Evolutionary conservation across 768 basidiomycete species (phyloP), one percentile per base, ranked within the genome.

Genomic region (Suillus cothurnatus): DNA sequence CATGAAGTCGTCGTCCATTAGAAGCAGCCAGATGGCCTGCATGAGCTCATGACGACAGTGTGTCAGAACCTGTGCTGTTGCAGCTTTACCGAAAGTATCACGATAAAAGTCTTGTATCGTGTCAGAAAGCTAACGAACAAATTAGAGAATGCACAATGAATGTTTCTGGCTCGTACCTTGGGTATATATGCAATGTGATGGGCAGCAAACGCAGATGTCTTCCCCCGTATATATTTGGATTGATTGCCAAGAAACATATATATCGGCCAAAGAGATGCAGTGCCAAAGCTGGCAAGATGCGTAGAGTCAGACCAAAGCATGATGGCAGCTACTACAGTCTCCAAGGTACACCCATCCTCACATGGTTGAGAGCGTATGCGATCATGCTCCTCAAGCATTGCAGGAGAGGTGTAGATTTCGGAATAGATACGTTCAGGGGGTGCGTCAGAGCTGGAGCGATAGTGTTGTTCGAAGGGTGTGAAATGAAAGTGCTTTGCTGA

Each of bases 221-320:
- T 64, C 0, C 36, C 63, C 1, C 26, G n/a, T 2, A 55, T 49
- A 9, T 70, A 70, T 14, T 65, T 70, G 0, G 61, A 67, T 0
- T 59, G 57, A 45, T 66, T 63, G 0, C 65, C 55, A 2, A 70
- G 23, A 1, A 59, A 70, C 17, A 70, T 0, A 3, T 70, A 73
- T 0, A 71, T 21, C 0, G 67, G 71, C 70, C 72, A 73, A 0
- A 71, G 9, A 0, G 41, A 36, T 1, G 69, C 64, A n/a, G 49
- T 62, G 0, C 74, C 66, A 23, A 76, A 74, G 3, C 59, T 61
- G 1, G 74, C 61, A 0, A 74, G 68, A n/a, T 76, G 70, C 0
- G 73, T 76, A 0, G 61, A 69, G 31, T 76, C 65, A 0, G 68
- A 76, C 67, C 73, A 76, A 1, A 76, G 36, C 70, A 76, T 76